phyloP scores from a whole-genome alignment of 352 stramenopile species.

The Elongisporangium anandrum region DNA sequence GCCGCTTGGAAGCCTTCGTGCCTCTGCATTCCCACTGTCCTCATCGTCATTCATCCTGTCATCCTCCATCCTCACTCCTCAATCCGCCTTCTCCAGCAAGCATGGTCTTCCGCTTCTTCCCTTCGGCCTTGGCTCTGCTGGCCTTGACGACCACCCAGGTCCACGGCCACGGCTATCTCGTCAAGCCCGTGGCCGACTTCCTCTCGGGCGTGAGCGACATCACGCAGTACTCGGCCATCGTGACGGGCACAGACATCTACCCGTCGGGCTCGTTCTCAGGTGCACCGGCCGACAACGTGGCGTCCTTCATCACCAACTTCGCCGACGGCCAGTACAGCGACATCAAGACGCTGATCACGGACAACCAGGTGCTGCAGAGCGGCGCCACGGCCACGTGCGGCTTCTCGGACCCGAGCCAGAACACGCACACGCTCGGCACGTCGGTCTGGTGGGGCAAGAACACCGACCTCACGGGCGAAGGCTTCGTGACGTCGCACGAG shows the following conservation, averaged over 20 bases:
- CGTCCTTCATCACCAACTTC: conserved; percentile 23
- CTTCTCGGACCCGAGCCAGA: conserved; percentile 18
- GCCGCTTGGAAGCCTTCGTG: not conserved
- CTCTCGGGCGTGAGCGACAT: conserved; percentile 25
- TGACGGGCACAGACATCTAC: conserved; percentile 17
- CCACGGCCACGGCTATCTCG: conserved; percentile 33
- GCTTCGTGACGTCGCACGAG: conserved; percentile 24
- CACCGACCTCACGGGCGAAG: conserved; percentile 17
- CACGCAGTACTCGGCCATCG: conserved; percentile 27
- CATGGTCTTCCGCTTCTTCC: not conserved
- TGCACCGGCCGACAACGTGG: conserved; percentile 18
- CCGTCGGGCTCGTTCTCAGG: conserved; percentile 18
- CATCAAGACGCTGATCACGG: conserved; percentile 20
- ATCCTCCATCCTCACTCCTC: not conserved
- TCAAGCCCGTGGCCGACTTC: conserved; percentile 38
- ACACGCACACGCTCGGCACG: conserved; percentile 12
- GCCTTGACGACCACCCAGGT: conserved; percentile 9
- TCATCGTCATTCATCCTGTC: no score
- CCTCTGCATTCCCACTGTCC: not conserved
- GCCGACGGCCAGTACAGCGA: conserved; percentile 11
- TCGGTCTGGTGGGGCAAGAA: conserved; percentile 25
- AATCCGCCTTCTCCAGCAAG: not conserved
- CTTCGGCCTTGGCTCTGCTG: not conserved
- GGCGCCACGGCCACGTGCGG: conserved; percentile 18
- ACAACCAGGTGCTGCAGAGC: conserved; percentile 15